A percentile compares a stretch with the other conserved stretches of the same genome.
Conservation (phyloP, 176 grass and related monocot species). For the Carex myosuroides region DNA sequence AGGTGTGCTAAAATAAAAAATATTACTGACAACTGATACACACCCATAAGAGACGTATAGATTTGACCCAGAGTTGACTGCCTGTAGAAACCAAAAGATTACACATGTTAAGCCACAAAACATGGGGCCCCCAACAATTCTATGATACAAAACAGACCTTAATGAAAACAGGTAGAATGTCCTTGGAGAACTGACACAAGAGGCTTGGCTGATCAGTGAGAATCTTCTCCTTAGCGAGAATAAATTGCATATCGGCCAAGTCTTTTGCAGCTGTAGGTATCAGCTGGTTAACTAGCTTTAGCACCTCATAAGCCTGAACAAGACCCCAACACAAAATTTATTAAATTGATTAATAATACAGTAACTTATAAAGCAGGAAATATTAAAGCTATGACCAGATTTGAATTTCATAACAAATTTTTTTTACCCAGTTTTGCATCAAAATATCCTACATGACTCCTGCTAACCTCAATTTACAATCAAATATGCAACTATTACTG, state of each 20-base stretch:
- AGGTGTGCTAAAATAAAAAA: conserved; percentile 80
- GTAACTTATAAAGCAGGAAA: neutral
- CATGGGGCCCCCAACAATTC: conserved; percentile 5
- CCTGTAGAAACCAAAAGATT: conserved; percentile 43
- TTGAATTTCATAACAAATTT: neutral
- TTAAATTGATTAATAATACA: conserved; percentile 7
- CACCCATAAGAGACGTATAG: conserved; percentile 68
- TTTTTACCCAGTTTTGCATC: neutral
- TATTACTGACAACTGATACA: conserved; percentile 79
- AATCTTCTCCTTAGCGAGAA: conserved; percentile 77
- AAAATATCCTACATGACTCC: neutral
- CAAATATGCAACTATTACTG: neutral
- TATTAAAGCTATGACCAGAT: neutral
- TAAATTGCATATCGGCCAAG: conserved; percentile 42
- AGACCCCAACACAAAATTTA: conserved; percentile 13
- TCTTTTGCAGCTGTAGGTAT: conserved; percentile 62
- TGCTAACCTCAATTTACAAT: neutral
- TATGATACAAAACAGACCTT: conserved; percentile 62
- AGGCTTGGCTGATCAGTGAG: conserved; percentile 68
- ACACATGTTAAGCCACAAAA: conserved; percentile 22
- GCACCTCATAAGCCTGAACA: conserved; percentile 67
- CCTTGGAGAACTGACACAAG: conserved; percentile 70
- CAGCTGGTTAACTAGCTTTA: conserved; percentile 86
- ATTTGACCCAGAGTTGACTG: conserved; percentile 90
- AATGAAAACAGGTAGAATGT: conserved; percentile 81